Evolutionary conservation across 371 early-diverging fungal species (phyloP).

Genomic region (Synchytrium microbalum): DNA sequence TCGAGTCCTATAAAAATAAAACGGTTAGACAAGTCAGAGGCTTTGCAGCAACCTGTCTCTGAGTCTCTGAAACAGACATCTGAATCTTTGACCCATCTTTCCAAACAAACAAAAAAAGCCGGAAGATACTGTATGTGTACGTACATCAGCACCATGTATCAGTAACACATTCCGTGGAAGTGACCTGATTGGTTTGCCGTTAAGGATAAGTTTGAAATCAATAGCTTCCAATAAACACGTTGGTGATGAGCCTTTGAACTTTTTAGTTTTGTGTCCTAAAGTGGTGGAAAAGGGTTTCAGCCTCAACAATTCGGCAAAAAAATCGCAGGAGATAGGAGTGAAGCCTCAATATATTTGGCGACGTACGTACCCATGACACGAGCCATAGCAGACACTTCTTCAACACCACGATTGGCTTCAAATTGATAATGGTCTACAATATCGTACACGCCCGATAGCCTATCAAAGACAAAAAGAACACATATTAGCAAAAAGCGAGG

Average conservation of each 20-base stretch:
- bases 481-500: background rate
- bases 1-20: background rate
- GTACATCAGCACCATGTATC: background rate
- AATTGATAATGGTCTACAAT: constrained; percentile 52
- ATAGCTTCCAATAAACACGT: background rate
- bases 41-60: too few species aligned
- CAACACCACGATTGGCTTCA: constrained; percentile 59
- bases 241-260: background rate
- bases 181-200: background rate
- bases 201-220: background rate
- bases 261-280: background rate
- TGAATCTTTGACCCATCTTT: too few species aligned
- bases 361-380: constrained; percentile 51
- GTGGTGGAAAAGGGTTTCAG: too few species aligned
- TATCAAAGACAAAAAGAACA: background rate
- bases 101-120: too few species aligned
- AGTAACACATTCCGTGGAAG: background rate
- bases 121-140: too few species aligned
- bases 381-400: constrained; percentile 64
- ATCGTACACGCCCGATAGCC: constrained; percentile 54
- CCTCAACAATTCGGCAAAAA: too few species aligned
- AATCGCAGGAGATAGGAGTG: background rate
- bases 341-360: background rate
- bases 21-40: too few species aligned
- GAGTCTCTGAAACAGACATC: too few species aligned